Base-by-base conservation (phyloP, 1,284 basidiomycete genomes). In the Papiliotrema fonsecae region DNA sequence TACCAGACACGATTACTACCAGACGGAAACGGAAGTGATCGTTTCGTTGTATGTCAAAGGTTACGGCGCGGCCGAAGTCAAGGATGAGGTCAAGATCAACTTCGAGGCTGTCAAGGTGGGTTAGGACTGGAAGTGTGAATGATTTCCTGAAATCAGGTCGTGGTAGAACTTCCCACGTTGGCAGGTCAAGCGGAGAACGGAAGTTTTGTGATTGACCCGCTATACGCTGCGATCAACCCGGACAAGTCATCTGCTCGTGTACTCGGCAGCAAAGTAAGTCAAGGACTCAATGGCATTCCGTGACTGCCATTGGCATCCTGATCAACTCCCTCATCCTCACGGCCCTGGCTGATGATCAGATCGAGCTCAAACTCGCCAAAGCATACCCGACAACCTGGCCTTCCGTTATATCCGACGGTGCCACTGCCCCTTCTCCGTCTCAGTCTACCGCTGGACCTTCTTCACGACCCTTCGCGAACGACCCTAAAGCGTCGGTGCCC, bases 1-100 rank as follows among this genome's bases (percentile, higher is more conserved):
- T n/a, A n/a, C n/a, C 50, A 90, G 88, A 70, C 82, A 91, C 75
- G 88, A 90, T 69, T 92, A 86, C 72, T 92, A 91, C 72, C 88
- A 92, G 73, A 85, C 83, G 2, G 85, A 88, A 53, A 82, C 86
- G 47, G 78, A 74, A 54, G 67, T 91, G 50, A 87, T 78, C 11
- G 67, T 91, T 60, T 84, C 85, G 45, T 75, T 92, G 59, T 91
- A 90, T 65, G 82, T 91, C 73, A 82, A 83, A 62, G 83, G 82
- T 54, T 86, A 68, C 47, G 57, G 47, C 22, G 35, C 45, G 6
- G 35, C 56, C 9, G 55, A 47, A 1, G 31, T 82, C 27, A 82
- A 87, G 67, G 80, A 84, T 14, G 76, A 75, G 16, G 82, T 89
- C 45, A 75, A 76, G 11, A 73, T 92, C 54, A 68, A 76, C 35